phyloP scores from a whole-genome alignment of 441 rosid species.

The Jatropha multifida region DNA sequence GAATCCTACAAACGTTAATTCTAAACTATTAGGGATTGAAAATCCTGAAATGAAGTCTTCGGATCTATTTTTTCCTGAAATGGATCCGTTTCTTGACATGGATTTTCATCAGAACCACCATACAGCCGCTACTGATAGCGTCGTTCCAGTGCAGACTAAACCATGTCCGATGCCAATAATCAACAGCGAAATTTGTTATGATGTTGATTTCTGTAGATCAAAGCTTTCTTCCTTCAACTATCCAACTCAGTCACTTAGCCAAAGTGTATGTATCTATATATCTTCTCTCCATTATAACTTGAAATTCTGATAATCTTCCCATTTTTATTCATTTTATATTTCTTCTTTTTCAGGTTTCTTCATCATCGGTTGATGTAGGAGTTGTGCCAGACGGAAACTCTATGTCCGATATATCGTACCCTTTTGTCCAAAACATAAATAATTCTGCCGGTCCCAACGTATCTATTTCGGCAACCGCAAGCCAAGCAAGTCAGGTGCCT shows the following conservation, averaged over 20 bases:
- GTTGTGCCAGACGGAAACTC: constrained; percentile 85
- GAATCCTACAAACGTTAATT: constrained; percentile 36
- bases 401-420: constrained; percentile 53
- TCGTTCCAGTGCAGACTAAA: constrained; percentile 76
- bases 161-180: constrained; percentile 35
- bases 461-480: constrained; percentile 25
- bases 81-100: constrained; percentile 55
- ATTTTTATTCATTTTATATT: neutral
- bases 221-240: constrained; percentile 58
- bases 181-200: constrained; percentile 50
- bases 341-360: constrained; percentile 58
- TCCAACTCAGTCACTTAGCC: constrained; percentile 54
- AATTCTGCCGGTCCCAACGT: constrained; percentile 31
- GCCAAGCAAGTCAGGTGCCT: constrained; percentile 47
- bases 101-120: constrained; percentile 34
- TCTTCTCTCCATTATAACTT: too few relatives aligned
- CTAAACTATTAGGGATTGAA: constrained; percentile 31
- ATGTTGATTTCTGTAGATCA: constrained; percentile 64
- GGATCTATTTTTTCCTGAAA: constrained; percentile 47
- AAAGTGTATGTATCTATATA: constrained; percentile 47
- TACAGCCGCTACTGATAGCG: constrained; percentile 44
- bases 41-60: constrained; percentile 34
- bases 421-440: constrained; percentile 32
- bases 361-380: constrained; percentile 79
- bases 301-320: neutral